A percentile compares a stretch with the other conserved stretches of the same genome.
phyloP scores from a whole-genome alignment of 2,329 filamentous ascomycete species.

The Venturia pyrina region DNA sequence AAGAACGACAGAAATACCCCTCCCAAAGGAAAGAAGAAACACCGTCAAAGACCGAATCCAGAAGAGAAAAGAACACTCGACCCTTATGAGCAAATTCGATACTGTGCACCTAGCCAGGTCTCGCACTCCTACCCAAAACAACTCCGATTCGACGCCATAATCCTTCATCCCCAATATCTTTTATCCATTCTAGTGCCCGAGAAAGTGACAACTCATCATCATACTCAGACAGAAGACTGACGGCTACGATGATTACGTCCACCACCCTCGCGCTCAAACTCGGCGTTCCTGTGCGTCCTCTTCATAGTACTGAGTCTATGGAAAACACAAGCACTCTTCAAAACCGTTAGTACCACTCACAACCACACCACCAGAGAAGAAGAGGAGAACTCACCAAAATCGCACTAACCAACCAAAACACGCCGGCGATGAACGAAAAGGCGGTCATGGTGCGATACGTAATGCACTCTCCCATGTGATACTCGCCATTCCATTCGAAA shows the following conservation, averaged over 20 bases:
- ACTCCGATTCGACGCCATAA: background rate
- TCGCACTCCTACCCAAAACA: background rate
- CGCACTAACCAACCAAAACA: conserved; percentile 52
- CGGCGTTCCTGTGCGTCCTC: background rate
- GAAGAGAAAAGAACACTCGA: background rate
- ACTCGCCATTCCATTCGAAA: conserved; percentile 47
- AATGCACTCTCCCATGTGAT: conserved; percentile 44
- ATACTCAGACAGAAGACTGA: background rate
- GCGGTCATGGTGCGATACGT: conserved; percentile 63
- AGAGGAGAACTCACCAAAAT: background rate
- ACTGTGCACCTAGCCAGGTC: background rate
- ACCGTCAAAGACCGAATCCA: background rate
- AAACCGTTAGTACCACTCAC: background rate
- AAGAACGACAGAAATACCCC: background rate
- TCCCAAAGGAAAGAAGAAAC: background rate
- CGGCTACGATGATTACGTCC: background rate
- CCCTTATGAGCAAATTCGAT: too few relatives aligned
- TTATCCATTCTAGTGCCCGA: background rate
- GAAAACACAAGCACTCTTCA: background rate
- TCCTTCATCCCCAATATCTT: too few relatives aligned
- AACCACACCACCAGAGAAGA: too few relatives aligned
- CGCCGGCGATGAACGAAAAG: conserved; percentile 61
- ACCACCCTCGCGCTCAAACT: background rate
- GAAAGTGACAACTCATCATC: background rate
- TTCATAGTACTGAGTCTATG: background rate